phyloP scores from a whole-genome alignment of 1,139 yeast species.

The Nakaseomyces glabratus region DNA sequence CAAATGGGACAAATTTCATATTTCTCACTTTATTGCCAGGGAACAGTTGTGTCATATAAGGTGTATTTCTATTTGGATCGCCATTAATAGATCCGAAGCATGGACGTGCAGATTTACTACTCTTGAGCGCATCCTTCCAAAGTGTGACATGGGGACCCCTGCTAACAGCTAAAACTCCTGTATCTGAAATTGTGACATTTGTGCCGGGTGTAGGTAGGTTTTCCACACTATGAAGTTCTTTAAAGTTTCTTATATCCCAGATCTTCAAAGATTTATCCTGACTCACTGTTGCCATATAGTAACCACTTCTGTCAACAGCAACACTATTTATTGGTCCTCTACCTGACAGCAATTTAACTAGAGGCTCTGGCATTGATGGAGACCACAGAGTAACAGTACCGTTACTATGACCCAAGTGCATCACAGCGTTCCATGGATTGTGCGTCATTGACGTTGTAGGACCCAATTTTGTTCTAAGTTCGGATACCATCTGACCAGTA shows the following conservation, averaged over 20 bases:
- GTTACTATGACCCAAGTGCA: conserved; percentile 87
- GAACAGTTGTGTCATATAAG: conserved; percentile 84
- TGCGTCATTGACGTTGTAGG: conserved; percentile 83
- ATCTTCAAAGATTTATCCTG: conserved; percentile 76
- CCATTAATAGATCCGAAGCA: conserved; percentile 34
- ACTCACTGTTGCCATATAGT: conserved; percentile 90
- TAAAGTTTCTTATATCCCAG: conserved; percentile 88
- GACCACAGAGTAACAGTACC: conserved; percentile 94
- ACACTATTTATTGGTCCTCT: conserved; percentile 83
- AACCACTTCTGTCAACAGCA: conserved; percentile 86
- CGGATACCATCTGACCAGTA: conserved; percentile 80
- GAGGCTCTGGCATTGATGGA: conserved; percentile 78
- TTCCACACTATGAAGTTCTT: conserved; percentile 51
- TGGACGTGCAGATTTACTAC: conserved; percentile 33
- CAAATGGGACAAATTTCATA: conserved; percentile 80
- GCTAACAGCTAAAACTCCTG: conserved; percentile 77
- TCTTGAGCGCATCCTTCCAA: conserved; percentile 68
- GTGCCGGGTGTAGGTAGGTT: conserved; percentile 83
- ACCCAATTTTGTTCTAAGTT: conserved; percentile 78
- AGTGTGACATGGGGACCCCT: conserved; percentile 94
- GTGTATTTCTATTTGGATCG: conserved; percentile 40
- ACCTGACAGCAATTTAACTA: conserved; percentile 71
- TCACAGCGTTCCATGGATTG: conserved; percentile 92
- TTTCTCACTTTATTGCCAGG: conserved; percentile 69
- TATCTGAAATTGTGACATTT: conserved; percentile 72